These are phyloP conservation scores for Chlorella sp. DNA, from an alignment of 139 green algal species.

Conservation along the genomic window DNA sequence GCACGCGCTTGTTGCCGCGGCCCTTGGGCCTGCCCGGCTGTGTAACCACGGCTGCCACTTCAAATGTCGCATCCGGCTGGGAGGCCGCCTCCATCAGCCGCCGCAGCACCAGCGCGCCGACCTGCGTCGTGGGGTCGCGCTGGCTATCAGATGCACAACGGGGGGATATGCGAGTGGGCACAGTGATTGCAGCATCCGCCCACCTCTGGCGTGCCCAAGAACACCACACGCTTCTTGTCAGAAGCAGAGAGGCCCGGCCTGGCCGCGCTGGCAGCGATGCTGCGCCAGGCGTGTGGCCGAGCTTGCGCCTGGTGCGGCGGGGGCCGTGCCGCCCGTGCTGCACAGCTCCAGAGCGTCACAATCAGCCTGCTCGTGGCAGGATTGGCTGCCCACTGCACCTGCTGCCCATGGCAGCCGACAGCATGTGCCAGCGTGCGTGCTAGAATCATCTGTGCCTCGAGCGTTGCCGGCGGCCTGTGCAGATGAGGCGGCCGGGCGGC, in stretches of 20 bases:
- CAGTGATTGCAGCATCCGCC: background rate
- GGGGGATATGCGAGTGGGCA: background rate
- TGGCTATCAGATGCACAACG: background rate
- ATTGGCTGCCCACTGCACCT: too few relatives aligned
- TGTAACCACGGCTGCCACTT: slow-evolving; percentile 80
- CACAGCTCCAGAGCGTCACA: background rate
- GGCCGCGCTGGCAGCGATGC: too few relatives aligned
- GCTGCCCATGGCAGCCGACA: too few relatives aligned
- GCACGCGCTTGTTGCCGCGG: slow-evolving; percentile 61
- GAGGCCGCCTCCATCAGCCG: slow-evolving; percentile 62
- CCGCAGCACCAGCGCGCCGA: slow-evolving; percentile 74
- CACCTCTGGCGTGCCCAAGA: slow-evolving; percentile 85
- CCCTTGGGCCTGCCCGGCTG: slow-evolving; percentile 79
- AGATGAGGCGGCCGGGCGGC: too few relatives aligned
- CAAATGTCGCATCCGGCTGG: slow-evolving; percentile 52
- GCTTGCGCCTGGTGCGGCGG: too few relatives aligned
- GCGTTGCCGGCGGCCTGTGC: too few relatives aligned
- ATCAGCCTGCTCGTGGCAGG: too few relatives aligned
- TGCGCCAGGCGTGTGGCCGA: too few relatives aligned
- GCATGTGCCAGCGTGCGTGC: too few relatives aligned
- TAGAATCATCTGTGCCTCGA: too few relatives aligned
- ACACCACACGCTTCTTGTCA: slow-evolving; percentile 60
- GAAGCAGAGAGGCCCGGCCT: background rate
- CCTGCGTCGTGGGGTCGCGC: slow-evolving; percentile 42
- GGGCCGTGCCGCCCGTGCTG: too few relatives aligned